A percentile compares a stretch with the other conserved stretches of the same genome.
phyloP scores from a whole-genome alignment of 2,329 filamentous ascomycete genomes.

The Colletotrichum godetiae region DNA sequence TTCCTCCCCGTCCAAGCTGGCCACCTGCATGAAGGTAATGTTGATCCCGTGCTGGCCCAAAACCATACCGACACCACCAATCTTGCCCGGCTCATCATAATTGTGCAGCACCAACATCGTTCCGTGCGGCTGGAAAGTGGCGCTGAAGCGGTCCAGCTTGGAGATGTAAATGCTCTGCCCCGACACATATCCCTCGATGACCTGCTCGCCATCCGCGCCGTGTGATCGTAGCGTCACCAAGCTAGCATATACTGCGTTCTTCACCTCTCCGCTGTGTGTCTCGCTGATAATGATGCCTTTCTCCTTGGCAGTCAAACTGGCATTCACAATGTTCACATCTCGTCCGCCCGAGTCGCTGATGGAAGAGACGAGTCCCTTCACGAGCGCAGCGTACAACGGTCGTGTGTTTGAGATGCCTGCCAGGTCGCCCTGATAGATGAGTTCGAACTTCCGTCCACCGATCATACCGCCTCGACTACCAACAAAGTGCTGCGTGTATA shows the following conservation, averaged over 20 bases:
- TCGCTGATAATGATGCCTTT: conserved; percentile 82
- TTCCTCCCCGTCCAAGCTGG: conserved; percentile 58
- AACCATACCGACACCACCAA: conserved; percentile 79
- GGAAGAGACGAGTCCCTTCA: conserved; percentile 79
- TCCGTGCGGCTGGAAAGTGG: conserved; percentile 78
- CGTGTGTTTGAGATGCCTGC: conserved; percentile 79
- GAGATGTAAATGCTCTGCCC: conserved; percentile 76
- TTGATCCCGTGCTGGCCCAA: conserved; percentile 79
- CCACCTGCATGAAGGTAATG: conserved; percentile 84
- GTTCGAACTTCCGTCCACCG: conserved; percentile 77
- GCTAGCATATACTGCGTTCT: conserved; percentile 74
- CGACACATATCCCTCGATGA: conserved; percentile 75
- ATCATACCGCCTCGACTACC: conserved; percentile 54
- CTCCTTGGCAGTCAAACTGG: conserved; percentile 78
- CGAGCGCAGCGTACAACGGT: conserved; percentile 80
- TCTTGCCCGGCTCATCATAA: conserved; percentile 85
- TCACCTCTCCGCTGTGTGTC: conserved; percentile 71
- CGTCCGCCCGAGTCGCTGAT: conserved; percentile 74
- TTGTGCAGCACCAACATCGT: conserved; percentile 83
- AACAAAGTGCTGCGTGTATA: conserved; percentile 82
- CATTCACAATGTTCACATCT: conserved; percentile 87
- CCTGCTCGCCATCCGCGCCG: conserved; percentile 50
- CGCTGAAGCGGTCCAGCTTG: conserved; percentile 78
- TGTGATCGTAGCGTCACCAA: conserved; percentile 76
- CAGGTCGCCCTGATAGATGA: conserved; percentile 82